phyloP scores from a whole-genome alignment of 148 eudicot species.

The Drosera capensis region DNA sequence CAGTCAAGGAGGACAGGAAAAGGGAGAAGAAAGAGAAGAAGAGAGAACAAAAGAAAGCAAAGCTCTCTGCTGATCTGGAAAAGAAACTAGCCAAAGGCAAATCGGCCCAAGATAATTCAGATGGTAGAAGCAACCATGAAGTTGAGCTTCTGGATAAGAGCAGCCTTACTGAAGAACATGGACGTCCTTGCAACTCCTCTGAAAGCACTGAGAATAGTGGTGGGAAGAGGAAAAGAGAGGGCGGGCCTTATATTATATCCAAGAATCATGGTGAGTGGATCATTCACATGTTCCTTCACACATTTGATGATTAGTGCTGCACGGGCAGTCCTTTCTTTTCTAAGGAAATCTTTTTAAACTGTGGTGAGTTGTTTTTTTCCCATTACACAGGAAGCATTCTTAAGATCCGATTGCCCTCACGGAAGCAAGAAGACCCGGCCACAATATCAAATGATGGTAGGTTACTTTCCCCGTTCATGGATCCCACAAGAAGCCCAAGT shows the following conservation, averaged over 20 bases:
- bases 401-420: conserved; percentile 28
- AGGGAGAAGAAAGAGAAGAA: conserved; percentile 18
- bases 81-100: conserved; percentile 9
- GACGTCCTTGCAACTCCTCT: conserved; percentile 35
- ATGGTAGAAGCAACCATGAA: conserved; percentile 5
- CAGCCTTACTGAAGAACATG: conserved; percentile 64
- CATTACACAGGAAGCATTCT: conserved; percentile 35
- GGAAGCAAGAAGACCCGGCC: conserved; percentile 20
- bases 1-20: conserved; percentile 26
- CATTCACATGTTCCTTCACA: background rate
- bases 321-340: background rate
- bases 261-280: conserved; percentile 28
- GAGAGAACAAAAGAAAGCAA: conserved; percentile 4
- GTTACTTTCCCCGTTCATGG: too few species aligned
- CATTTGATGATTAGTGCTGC: background rate
- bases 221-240: conserved; percentile 39
- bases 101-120: conserved; percentile 4
- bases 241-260: conserved; percentile 10
- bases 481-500: too few species aligned
- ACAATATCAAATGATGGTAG: background rate
- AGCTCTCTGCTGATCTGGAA: conserved; percentile 7
- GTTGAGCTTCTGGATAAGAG: conserved; percentile 41
- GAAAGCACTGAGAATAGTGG: conserved; percentile 65
- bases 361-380: background rate
- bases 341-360: background rate